Evolutionary conservation across 139 green algal species (phyloP), one percentile per base, ranked within the genome.

Genomic region (Picochlorum sp.): DNA sequence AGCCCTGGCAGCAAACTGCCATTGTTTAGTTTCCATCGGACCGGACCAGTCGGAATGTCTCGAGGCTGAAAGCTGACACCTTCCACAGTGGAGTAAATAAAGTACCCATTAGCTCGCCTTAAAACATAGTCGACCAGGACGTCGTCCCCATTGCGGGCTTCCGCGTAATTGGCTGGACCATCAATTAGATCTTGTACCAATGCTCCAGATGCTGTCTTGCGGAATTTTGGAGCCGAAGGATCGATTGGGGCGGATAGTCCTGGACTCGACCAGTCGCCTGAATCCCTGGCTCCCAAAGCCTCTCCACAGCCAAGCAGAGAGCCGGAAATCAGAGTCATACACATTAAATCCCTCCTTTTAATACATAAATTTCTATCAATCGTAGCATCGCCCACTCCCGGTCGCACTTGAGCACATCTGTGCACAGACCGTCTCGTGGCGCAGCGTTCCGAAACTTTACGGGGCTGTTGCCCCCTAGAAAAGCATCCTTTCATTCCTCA

Each of bases 51-150:
- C 0, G 87, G 87, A 31, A 90, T 67, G 67, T 93, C 83, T 6
- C 63, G 62, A 1, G 87, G 87, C 77, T 95, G 87, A 58, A 92
- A 95, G 24, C 57, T 77, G 11, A 92, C 78, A 11, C 86, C 87
- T 60, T 95, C 83, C 3, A 95, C 73, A 0, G 86, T 94, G 14
- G 58, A 69, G 57, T 85, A 85, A 34, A 84, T 82, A 51, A 86
- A 86, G 45, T 85, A 84, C 16, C 86, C 86, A 60, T 74, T 74
- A 37, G 58, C 57, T 15, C 86, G 62, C 10, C 86, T 70, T 28
- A 92, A 62, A 61, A 90, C 80, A 58, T 84, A 94, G 50, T 94
- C 86, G 6, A 94, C 65, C 1, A 85, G 56, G 7, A 94, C 77
- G 4, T 26, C 28, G 62, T 90, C 80, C 1, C 84, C 82, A 3